Evolutionary conservation across 2,329 filamentous ascomycete species (phyloP), one percentile per base, ranked within the genome.

Genomic region (Talaromyces amestolkiae): DNA sequence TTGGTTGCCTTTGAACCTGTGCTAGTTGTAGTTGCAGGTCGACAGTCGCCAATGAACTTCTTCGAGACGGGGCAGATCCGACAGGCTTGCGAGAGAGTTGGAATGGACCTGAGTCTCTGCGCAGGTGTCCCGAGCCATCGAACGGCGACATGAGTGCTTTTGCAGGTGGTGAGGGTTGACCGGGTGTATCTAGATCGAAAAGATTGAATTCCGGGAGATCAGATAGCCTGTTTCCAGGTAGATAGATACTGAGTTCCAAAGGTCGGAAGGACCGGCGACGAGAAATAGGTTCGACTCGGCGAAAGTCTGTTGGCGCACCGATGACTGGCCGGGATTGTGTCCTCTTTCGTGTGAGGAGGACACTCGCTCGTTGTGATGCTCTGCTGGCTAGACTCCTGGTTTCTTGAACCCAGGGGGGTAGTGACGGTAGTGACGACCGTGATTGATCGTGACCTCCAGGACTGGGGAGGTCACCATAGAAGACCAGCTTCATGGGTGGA

Each of bases 221-320:
- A 33, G 81, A 79, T 15, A 83, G 70, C 65, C 75, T 74, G 69
- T 81, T 79, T 45, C 76, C 76, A n/a, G 78, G 75, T 61, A 75
- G 70, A 69, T 82, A 77, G 62, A 83, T 82, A 69, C 76, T 82
- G 56, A 83, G 72, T 70, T 83, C 77, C n/a, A 83, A 72, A 3
- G 80, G 81, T 39, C 76, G 71, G 68, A 78, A 82, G 15, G 68
- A 22, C 68, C 63, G 17, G 11, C 64, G 63, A 19, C 66, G 49
- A 31, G 69, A 65, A 59, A 69, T 66, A 41, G 71, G 70, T 47
- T 73, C 70, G 17, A 80, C 76, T 67, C 73, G 70, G 64, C 77
- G 73, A 66, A 82, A 82, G 53, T 81, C 74, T 4, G 76, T 75
- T 9, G 81, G 81, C 10, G 73, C 75, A 49, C 81, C 76, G 63